Conservation (phyloP, 768 basidiomycete species). For the Saitozyma podzolica region DNA sequence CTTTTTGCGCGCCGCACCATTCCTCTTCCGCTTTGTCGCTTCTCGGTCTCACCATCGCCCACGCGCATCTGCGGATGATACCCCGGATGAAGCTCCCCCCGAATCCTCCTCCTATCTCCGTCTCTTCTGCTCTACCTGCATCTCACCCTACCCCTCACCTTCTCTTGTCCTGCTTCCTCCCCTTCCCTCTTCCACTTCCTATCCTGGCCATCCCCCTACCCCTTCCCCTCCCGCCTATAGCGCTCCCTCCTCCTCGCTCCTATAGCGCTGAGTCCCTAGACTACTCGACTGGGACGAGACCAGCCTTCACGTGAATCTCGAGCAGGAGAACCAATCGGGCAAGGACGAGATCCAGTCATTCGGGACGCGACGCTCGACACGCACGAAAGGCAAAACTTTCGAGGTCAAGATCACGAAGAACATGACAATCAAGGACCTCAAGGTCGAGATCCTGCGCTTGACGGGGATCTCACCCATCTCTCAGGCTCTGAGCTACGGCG, state of each 20-base stretch:
- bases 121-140: not conserved
- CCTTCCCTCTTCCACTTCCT: not conserved
- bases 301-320: not conserved
- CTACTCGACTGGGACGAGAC: conserved; percentile 13
- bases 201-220: not conserved
- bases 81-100: too few relatives aligned
- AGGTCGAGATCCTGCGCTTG: conserved; percentile 17
- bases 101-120: too few relatives aligned
- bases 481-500: conserved; percentile 23
- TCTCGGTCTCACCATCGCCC: too few relatives aligned
- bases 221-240: not conserved
- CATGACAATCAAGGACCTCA: conserved; percentile 29
- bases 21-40: too few relatives aligned
- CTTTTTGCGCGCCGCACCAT: too few relatives aligned
- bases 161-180: not conserved
- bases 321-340: not conserved
- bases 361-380: not conserved
- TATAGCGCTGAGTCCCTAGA: not conserved
- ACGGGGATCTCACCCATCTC: conserved; percentile 29
- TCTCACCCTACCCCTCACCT: not conserved
- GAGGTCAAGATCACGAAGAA: conserved; percentile 10
- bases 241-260: too few relatives aligned
- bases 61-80: too few relatives aligned
- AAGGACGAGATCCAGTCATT: not conserved
- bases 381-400: conserved; percentile 12